phyloP scores from a whole-genome alignment of 345 rosid species.

The Citrus unshiu region DNA sequence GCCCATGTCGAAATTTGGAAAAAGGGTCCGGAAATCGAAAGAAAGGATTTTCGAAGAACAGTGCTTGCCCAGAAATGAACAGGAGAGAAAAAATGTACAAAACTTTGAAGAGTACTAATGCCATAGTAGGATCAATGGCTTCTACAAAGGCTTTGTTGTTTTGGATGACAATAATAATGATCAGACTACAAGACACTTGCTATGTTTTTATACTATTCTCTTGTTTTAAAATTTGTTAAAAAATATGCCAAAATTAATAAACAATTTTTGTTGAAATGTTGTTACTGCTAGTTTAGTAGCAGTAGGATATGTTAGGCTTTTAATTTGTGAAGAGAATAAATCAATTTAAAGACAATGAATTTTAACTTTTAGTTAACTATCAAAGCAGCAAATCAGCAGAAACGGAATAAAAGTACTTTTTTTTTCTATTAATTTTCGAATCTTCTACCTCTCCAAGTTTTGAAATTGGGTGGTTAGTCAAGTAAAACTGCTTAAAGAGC shows the following conservation, averaged over 20 bases:
- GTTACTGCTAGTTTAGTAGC: background rate
- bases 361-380: background rate
- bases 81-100: background rate
- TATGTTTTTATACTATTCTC: background rate
- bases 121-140: background rate
- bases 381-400: too few species aligned
- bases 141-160: background rate
- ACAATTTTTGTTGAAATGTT: background rate
- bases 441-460: too few species aligned
- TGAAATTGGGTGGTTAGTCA: too few species aligned
- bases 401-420: too few species aligned
- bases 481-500: too few species aligned
- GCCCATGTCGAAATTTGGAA: background rate
- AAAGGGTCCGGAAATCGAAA: background rate
- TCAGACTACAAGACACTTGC: background rate
- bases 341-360: background rate
- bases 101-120: background rate
- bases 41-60: background rate
- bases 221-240: background rate
- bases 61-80: background rate
- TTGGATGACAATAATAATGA: background rate
- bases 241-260: background rate
- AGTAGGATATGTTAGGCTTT: background rate
- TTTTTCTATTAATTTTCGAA: too few species aligned
- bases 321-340: background rate